A percentile compares a stretch with the other conserved stretches of the same genome.
These are phyloP conservation scores for Penicillium sp. DNA, from an alignment of 2,329 filamentous ascomycete genomes.

Conservation along the genomic window DNA sequence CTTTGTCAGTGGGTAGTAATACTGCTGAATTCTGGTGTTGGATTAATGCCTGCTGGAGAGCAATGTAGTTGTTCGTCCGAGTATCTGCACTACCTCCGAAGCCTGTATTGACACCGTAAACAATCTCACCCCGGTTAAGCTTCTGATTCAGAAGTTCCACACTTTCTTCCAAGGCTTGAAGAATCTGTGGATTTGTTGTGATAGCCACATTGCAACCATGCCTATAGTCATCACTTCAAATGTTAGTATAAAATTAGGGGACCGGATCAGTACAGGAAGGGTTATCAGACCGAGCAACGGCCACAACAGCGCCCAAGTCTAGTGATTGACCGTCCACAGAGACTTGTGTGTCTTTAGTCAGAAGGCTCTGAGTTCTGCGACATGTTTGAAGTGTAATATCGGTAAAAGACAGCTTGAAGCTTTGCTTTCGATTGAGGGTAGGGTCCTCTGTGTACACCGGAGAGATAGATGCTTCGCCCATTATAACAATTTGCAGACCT, in stretches of 20 bases:
- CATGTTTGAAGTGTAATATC: background rate
- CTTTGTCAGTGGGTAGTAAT: conserved; percentile 32
- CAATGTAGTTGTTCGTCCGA: conserved; percentile 49
- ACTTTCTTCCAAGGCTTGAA: background rate
- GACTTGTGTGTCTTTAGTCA: background rate
- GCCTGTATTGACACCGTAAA: conserved; percentile 62
- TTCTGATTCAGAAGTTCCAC: background rate
- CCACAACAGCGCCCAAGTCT: background rate
- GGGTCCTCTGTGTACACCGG: too few species aligned
- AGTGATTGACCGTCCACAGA: background rate
- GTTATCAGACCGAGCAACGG: background rate
- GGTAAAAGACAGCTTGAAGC: background rate
- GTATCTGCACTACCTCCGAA: conserved; percentile 67
- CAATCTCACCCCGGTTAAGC: background rate
- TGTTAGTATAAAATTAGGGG: background rate
- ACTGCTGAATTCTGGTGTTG: conserved; percentile 50
- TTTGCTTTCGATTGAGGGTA: background rate
- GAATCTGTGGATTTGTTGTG: background rate
- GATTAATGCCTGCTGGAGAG: conserved; percentile 48
- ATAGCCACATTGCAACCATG: background rate
- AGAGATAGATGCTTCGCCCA: too few species aligned
- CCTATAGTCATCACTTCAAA: background rate
- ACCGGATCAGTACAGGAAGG: background rate
- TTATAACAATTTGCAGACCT: too few species aligned
- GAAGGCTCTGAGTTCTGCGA: background rate